Percentiles rank a stretch among this genome's conserved stretches.
Conservation (phyloP, 768 basidiomycete genomes). For the Collybia nuda region DNA sequence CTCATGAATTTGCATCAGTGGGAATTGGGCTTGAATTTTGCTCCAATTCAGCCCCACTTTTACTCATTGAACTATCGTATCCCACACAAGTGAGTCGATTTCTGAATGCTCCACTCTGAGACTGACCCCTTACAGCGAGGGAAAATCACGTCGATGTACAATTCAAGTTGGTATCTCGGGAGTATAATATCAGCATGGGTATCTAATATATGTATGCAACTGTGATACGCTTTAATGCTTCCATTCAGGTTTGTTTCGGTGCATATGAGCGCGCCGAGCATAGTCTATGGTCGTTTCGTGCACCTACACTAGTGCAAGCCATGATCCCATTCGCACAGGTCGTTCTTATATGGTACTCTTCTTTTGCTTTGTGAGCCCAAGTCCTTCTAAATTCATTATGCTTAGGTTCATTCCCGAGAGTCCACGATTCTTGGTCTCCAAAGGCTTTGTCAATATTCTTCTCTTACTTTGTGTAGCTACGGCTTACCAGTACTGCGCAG, state of each 20-base stretch:
- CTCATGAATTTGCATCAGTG: conserved; percentile 35
- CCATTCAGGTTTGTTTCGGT: conserved; percentile 39
- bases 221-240: neutral
- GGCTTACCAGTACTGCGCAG: conserved; percentile 13
- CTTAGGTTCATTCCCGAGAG: conserved; percentile 67
- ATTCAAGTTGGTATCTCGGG: conserved; percentile 75
- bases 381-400: neutral
- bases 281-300: conserved; percentile 62
- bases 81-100: conserved; percentile 56
- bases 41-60: conserved; percentile 59
- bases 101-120: neutral
- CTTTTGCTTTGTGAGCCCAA: neutral
- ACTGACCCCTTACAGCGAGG: conserved; percentile 33
- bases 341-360: conserved; percentile 44
- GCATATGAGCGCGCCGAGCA: conserved; percentile 34
- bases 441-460: conserved; percentile 44
- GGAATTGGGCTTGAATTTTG: conserved; percentile 65
- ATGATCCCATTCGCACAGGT: conserved; percentile 57
- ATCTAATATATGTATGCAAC: conserved; percentile 8
- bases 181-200: conserved; percentile 60
- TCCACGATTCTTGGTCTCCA: conserved; percentile 64
- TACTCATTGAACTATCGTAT: conserved; percentile 68
- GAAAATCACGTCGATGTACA: conserved; percentile 64
- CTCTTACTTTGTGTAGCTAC: neutral
- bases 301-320: conserved; percentile 65